phyloP scores from a whole-genome alignment of 1,284 basidiomycete species.

The Heimioporus retisporus region DNA sequence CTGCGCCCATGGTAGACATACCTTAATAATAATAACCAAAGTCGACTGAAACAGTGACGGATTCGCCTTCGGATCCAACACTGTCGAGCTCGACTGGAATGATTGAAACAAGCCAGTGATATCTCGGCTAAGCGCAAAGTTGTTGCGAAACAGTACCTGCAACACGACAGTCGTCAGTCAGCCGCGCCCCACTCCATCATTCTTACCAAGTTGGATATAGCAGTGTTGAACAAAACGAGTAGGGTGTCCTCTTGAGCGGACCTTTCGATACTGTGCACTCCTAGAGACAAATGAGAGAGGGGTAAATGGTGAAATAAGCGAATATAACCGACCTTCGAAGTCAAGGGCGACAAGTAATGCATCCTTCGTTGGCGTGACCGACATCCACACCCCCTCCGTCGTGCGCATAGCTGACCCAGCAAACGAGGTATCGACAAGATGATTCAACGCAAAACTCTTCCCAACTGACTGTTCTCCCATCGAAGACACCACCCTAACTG shows the following conservation, averaged over 20 bases:
- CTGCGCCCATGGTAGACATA: too few species aligned
- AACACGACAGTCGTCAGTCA: neutral
- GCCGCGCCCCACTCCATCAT: neutral
- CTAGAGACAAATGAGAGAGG: slow-evolving; percentile 38
- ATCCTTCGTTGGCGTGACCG: slow-evolving; percentile 67
- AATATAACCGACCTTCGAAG: slow-evolving; percentile 60
- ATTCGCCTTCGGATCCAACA: slow-evolving; percentile 67
- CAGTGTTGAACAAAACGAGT: slow-evolving; percentile 71
- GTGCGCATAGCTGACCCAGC: slow-evolving; percentile 74
- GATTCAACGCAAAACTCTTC: slow-evolving; percentile 69
- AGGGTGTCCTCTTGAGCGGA: slow-evolving; percentile 71
- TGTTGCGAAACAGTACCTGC: slow-evolving; percentile 71
- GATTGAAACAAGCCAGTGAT: slow-evolving; percentile 70
- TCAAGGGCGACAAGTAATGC: slow-evolving; percentile 67
- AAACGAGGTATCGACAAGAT: slow-evolving; percentile 70
- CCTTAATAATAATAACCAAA: slow-evolving; percentile 69
- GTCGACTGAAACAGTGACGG: slow-evolving; percentile 68
- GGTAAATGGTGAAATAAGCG: too few species aligned
- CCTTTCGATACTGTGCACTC: slow-evolving; percentile 70
- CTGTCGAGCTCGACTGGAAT: slow-evolving; percentile 68
- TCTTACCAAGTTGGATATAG: slow-evolving; percentile 67
- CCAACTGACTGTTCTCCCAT: slow-evolving; percentile 78
- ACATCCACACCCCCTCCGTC: slow-evolving; percentile 76
- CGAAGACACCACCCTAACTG: slow-evolving; percentile 70
- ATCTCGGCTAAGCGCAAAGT: slow-evolving; percentile 68